These are phyloP conservation scores for Eremothecium coryli DNA, from an alignment of 1,139 yeast species.

Conservation along the genomic window DNA sequence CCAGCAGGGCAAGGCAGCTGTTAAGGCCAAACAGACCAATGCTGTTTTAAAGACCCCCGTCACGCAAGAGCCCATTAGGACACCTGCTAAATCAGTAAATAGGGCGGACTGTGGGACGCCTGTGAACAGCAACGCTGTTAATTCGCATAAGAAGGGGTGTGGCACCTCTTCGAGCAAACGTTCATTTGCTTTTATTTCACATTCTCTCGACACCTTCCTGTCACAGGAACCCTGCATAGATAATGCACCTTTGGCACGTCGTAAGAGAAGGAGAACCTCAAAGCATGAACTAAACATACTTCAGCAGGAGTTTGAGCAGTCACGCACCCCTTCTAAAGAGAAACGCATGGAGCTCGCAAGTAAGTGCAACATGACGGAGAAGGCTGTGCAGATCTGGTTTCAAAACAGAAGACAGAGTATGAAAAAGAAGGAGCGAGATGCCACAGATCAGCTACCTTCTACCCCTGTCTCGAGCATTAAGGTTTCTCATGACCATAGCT, in stretches of 20 bases:
- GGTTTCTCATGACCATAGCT: not conserved
- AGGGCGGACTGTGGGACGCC: not conserved
- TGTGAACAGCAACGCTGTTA: not conserved
- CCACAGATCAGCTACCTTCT: conserved; percentile 2
- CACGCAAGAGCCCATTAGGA: not conserved
- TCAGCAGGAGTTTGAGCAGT: conserved; percentile 65
- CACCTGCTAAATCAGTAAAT: too few species aligned
- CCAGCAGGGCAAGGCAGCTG: not conserved
- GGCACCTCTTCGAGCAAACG: conserved; percentile 19
- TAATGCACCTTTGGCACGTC: conserved; percentile 80
- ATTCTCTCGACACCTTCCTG: conserved; percentile 80
- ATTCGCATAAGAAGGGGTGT: not conserved
- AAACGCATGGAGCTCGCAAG: conserved; percentile 69
- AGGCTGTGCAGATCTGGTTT: conserved; percentile 97
- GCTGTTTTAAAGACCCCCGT: not conserved
- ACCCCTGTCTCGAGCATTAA: conserved; percentile 1
- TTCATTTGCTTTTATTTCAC: conserved; percentile 82
- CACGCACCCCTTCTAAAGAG: conserved; percentile 72
- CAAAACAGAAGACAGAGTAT: conserved; percentile 87
- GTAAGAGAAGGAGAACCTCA: conserved; percentile 91
- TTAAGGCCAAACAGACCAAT: not conserved
- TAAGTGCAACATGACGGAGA: conserved; percentile 85
- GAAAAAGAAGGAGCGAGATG: conserved; percentile 37
- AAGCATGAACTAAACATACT: conserved; percentile 75
- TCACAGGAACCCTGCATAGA: conserved; percentile 78